These are phyloP conservation scores for Liquidambar formosana DNA, from an alignment of 164 flowering plant species.

Conservation along the genomic window DNA sequence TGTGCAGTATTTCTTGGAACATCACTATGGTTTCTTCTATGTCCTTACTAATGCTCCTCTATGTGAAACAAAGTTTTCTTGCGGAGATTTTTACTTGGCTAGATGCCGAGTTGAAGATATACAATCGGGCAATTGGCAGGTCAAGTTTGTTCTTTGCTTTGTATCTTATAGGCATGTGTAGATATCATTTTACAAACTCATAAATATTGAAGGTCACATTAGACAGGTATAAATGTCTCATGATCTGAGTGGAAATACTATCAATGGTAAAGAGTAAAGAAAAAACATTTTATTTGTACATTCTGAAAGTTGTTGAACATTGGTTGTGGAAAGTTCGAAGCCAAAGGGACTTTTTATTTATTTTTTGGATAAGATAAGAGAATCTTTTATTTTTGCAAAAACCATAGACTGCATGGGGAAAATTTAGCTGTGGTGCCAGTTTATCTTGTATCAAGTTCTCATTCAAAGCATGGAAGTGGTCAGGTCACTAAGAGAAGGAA, in stretches of 20 bases:
- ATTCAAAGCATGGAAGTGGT: background rate
- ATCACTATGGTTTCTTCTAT: conserved; percentile 76
- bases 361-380: no score
- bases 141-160: conserved; percentile 23
- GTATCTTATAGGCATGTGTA: background rate
- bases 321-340: no score
- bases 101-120: conserved; percentile 52
- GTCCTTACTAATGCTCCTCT: conserved; percentile 73
- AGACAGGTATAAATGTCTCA: no score
- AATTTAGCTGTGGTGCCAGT: background rate
- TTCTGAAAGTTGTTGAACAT: no score
- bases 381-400: background rate
- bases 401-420: background rate
- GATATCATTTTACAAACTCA: no score
- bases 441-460: background rate
- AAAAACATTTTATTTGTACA: no score
- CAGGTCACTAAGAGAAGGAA: background rate
- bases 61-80: conserved; percentile 20
- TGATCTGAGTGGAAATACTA: no score
- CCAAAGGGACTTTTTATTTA: no score
- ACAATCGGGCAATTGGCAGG: conserved; percentile 66
- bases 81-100: conserved; percentile 58
- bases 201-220: no score
- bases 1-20: conserved; percentile 84
- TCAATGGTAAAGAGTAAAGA: no score